Evolutionary conservation across 805 yeast genomes (phyloP).

Genomic region (Dipodascus albidus): DNA sequence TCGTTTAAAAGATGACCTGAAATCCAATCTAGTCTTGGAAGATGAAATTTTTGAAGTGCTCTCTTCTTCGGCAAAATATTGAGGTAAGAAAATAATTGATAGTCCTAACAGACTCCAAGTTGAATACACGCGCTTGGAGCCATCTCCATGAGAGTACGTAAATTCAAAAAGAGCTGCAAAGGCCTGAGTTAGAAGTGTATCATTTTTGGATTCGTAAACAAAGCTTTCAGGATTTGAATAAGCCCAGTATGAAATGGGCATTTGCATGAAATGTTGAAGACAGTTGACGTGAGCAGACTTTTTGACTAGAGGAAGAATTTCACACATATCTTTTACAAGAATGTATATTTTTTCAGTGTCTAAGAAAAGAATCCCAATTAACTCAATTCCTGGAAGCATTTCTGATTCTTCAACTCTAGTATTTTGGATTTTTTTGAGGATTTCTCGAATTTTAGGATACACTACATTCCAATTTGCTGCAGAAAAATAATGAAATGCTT

Average conservation of each 20-base stretch:
- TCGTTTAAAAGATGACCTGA: background rate
- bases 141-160: background rate
- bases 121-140: background rate
- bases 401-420: slow-evolving; percentile 26
- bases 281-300: slow-evolving; percentile 37
- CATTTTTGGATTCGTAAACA: background rate
- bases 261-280: slow-evolving; percentile 35
- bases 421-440: slow-evolving; percentile 26
- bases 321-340: slow-evolving; percentile 31
- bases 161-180: background rate
- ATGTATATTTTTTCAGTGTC: slow-evolving; percentile 27
- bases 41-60: background rate
- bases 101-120: background rate
- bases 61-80: background rate
- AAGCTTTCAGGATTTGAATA: background rate
- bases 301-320: slow-evolving; percentile 28
- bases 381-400: slow-evolving; percentile 34
- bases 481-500: background rate
- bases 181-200: background rate
- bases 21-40: background rate
- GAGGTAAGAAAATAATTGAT: background rate
- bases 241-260: slow-evolving; percentile 36
- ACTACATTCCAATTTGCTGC: slow-evolving; percentile 40
- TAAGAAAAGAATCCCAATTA: slow-evolving; percentile 33
- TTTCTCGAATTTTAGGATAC: slow-evolving; percentile 11